phyloP scores from a whole-genome alignment of 2,329 filamentous ascomycete genomes.

The Pseudogymnoascus sp. region DNA sequence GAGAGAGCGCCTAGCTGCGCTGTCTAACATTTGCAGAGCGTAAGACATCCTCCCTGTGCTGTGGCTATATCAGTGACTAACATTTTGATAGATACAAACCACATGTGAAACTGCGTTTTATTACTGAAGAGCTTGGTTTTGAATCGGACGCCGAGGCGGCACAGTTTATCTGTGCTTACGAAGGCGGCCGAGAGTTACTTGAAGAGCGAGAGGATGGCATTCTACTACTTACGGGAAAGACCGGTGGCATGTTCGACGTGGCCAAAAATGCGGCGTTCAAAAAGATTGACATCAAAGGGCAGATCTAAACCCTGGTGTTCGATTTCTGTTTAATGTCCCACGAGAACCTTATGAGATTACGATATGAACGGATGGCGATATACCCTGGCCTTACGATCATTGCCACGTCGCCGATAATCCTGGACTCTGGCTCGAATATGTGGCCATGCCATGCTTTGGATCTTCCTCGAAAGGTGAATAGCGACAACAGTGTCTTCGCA shows the following conservation, averaged over 20 bases:
- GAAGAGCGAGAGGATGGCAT: conserved; percentile 68
- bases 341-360: neutral
- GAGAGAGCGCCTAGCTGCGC: conserved; percentile 80
- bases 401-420: neutral
- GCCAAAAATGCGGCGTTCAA: conserved; percentile 67
- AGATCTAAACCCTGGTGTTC: conserved; percentile 55
- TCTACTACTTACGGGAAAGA: conserved; percentile 65
- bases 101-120: conserved; percentile 77
- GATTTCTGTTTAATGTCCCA: neutral
- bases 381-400: neutral
- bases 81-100: conserved; percentile 68
- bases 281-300: conserved; percentile 92
- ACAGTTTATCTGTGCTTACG: conserved; percentile 76
- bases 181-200: conserved; percentile 62
- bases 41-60: conserved; percentile 43
- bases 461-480: neutral
- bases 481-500: neutral
- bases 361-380: neutral
- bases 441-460: neutral
- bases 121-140: conserved; percentile 93
- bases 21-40: conserved; percentile 92
- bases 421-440: neutral
- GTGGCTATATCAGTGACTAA: conserved; percentile 37
- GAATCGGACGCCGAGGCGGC: conserved; percentile 84
- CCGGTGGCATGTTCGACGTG: conserved; percentile 61